Evolutionary conservation across 1,139 yeast species (phyloP).

Genomic region (Arxiozyma telluris): DNA sequence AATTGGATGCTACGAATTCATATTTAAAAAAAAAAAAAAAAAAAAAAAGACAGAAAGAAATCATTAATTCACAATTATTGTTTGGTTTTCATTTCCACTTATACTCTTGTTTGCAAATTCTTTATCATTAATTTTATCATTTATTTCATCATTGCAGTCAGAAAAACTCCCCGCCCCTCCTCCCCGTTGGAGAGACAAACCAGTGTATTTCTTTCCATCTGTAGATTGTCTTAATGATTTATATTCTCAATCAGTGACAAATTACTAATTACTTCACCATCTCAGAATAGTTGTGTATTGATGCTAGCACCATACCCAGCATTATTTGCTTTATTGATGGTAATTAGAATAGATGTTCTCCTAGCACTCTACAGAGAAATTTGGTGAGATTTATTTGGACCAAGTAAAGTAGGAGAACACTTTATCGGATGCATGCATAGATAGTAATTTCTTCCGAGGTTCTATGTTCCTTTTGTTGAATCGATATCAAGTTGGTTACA

Average conservation of each 20-base stretch:
- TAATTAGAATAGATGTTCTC: background rate
- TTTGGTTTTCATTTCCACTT: background rate
- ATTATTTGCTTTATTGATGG: background rate
- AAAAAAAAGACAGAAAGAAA: no score
- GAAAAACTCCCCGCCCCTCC: background rate
- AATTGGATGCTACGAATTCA: background rate
- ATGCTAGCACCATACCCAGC: background rate
- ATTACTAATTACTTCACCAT: background rate
- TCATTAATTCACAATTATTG: background rate
- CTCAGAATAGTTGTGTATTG: background rate
- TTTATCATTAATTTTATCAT: no score
- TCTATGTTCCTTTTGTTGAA: background rate
- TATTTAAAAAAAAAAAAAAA: no score
- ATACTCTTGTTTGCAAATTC: background rate
- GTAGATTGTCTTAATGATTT: background rate
- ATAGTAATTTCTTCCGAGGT: background rate
- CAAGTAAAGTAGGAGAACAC: no score
- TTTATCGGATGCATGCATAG: background rate
- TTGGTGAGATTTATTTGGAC: background rate
- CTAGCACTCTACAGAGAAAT: background rate
- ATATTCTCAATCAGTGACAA: no score
- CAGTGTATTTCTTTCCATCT: background rate
- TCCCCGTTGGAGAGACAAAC: background rate
- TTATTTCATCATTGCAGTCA: background rate
- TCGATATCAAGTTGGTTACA: background rate